Evolutionary conservation across 768 basidiomycete species (phyloP).

Genomic region (Lactarius quietus): DNA sequence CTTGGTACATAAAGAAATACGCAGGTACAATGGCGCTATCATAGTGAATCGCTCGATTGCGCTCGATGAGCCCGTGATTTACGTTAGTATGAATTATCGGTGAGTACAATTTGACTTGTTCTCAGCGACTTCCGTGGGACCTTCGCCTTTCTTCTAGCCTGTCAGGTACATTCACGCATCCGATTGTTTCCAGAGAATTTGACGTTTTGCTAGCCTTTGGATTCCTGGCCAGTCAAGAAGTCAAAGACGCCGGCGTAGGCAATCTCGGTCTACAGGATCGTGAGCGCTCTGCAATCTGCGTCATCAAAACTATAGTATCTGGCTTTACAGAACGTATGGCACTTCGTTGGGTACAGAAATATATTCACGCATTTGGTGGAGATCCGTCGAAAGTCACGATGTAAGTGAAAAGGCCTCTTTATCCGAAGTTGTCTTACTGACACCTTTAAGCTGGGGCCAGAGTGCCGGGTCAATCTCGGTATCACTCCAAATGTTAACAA

Average conservation of each 20-base stretch:
- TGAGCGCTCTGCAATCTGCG: constrained; percentile 30
- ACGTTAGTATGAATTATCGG: constrained; percentile 31
- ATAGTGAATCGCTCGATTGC: constrained; percentile 28
- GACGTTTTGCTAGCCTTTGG: constrained; percentile 39
- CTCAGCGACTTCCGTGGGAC: neutral
- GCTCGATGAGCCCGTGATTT: constrained; percentile 27
- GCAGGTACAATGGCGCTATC: neutral
- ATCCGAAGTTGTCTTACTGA: neutral
- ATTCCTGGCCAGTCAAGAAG: constrained; percentile 50
- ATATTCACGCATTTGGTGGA: constrained; percentile 61
- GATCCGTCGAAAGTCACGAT: constrained; percentile 57
- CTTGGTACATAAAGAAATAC: neutral
- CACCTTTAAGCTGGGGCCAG: constrained; percentile 42
- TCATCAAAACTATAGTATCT: neutral
- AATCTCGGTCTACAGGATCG: constrained; percentile 66
- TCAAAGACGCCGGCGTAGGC: constrained; percentile 48
- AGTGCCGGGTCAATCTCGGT: constrained; percentile 50
- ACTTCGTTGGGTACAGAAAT: constrained; percentile 61
- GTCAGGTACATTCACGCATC: neutral
- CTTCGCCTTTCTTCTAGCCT: neutral
- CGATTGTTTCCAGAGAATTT: neutral
- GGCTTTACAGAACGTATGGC: constrained; percentile 48
- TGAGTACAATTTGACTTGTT: neutral
- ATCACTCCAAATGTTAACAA: constrained; percentile 42
- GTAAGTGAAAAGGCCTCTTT: constrained; percentile 33